These are phyloP conservation scores for Leccinum cinnamomeum DNA, from an alignment of 1,284 basidiomycete species.

Conservation along the genomic window DNA sequence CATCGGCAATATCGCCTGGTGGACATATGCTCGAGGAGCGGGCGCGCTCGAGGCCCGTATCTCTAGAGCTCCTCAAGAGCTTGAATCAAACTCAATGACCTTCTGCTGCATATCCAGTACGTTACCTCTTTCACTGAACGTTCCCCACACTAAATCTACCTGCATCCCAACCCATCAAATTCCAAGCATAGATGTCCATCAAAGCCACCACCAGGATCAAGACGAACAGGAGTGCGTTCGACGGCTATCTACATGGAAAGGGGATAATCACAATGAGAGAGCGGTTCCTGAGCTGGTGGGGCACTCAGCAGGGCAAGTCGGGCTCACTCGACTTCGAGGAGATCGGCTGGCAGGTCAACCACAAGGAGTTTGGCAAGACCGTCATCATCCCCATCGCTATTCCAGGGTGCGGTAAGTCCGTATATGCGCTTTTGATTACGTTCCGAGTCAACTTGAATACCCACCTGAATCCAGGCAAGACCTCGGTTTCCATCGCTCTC, in stretches of 20 bases:
- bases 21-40: too few species aligned
- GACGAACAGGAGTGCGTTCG: conserved; percentile 62
- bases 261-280: conserved; percentile 87
- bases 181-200: too few species aligned
- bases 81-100: too few species aligned
- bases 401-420: conserved; percentile 82
- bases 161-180: too few species aligned
- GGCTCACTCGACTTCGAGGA: conserved; percentile 31
- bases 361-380: conserved; percentile 64
- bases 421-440: not conserved
- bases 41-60: too few species aligned
- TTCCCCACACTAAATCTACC: too few species aligned
- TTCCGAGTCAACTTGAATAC: not conserved
- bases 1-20: too few species aligned
- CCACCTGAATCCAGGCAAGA: conserved; percentile 67
- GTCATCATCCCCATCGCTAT: conserved; percentile 89
- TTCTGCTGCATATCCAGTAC: too few species aligned
- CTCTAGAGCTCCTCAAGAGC: too few species aligned
- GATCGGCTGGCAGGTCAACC: conserved; percentile 9
- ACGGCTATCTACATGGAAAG: conserved; percentile 65
- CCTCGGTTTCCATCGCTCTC: conserved; percentile 81
- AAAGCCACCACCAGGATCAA: conserved; percentile 43
- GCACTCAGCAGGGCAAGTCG: conserved; percentile 46
- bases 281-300: conserved; percentile 72
- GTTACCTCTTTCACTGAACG: too few species aligned